Evolutionary conservation across 2,329 filamentous ascomycete genomes (phyloP), one percentile per base, ranked within the genome.

Genomic region (Hymenoscyphus linearis): DNA sequence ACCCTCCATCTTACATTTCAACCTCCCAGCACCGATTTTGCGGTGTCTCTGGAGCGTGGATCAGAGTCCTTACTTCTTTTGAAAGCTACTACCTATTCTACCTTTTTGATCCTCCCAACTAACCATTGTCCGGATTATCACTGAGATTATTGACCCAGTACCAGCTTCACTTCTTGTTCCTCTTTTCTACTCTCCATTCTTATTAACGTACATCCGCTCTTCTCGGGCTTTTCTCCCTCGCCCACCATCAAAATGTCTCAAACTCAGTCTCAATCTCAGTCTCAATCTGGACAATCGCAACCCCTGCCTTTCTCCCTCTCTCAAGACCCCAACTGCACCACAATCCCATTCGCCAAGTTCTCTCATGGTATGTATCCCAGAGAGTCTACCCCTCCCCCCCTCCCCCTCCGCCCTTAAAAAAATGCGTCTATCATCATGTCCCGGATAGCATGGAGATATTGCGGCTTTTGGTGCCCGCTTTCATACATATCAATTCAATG

Each of bases 301-400:
- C 34, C 61, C 10, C 3, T 9, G 31, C 31, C 31, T 31, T 47
- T 47, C 40, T 25, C 40, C 18, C 40, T 22, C 64, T 35, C 64
- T 50, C 62, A 63, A 56, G 58, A 65, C 52, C 67, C 63, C 12
- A 55, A 57, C 12, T 66, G 61, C 58, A 60, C 64, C 25, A 60
- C 64, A 10, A 52, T 72, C 54, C 66, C 69, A n/a, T 62, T 73
- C 26, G 60, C 60, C 14, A 73, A 72, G 54, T 73, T 72, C 58
- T 74, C 72, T 60, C 65, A 69, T 57, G 67, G 50, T 53, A 53
- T 6, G 50, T 53, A 16, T 10, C 14, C 22, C 18, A 47, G 5
- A n/a, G n/a, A n/a, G n/a, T n/a, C n/a, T n/a, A n/a, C n/a, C n/a
- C n/a, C n/a, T n/a, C n/a, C n/a, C n/a, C n/a, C n/a, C n/a, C n/a